Percentiles rank a stretch among this genome's conserved stretches.
Conservation (phyloP, 345 rosid species). For the Alliaria petiolata region DNA sequence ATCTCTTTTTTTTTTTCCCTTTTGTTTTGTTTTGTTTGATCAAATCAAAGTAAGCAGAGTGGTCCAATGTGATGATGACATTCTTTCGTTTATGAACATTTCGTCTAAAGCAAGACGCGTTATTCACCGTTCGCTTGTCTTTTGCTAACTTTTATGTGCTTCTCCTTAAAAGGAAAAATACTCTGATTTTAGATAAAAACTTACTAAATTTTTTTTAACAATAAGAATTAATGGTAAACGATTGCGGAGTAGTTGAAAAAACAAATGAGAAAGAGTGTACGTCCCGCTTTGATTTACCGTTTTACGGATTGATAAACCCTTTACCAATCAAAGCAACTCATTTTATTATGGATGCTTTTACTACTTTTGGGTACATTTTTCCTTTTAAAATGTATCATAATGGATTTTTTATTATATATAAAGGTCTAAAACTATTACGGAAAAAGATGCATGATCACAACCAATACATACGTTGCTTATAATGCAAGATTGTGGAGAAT, state of each 20-base stretch:
- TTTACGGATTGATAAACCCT: not conserved
- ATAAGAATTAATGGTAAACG: no score
- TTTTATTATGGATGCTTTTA: not conserved
- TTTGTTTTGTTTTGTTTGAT: not conserved
- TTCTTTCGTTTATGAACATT: not conserved
- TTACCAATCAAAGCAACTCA: not conserved
- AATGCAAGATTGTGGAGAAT: no score
- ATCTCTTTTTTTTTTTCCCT: not conserved
- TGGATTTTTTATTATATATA: not conserved
- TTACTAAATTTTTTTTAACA: no score
- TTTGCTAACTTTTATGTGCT: not conserved
- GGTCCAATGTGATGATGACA: slow-evolving; percentile 1
- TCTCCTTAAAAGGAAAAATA: not conserved
- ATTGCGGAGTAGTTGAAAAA: no score
- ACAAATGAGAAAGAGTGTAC: no score
- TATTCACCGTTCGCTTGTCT: not conserved
- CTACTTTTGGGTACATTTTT: no score
- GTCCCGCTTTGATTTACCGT: not conserved
- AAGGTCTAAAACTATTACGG: not conserved
- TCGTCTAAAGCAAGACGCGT: slow-evolving; percentile 18
- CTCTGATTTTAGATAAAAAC: no score
- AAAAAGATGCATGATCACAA: not conserved
- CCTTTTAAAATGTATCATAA: no score
- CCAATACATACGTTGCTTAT: no score
- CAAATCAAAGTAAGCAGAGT: not conserved